These are phyloP conservation scores for Phlegmacium glaucopus DNA, from an alignment of 768 basidiomycete genomes.

Conservation along the genomic window DNA sequence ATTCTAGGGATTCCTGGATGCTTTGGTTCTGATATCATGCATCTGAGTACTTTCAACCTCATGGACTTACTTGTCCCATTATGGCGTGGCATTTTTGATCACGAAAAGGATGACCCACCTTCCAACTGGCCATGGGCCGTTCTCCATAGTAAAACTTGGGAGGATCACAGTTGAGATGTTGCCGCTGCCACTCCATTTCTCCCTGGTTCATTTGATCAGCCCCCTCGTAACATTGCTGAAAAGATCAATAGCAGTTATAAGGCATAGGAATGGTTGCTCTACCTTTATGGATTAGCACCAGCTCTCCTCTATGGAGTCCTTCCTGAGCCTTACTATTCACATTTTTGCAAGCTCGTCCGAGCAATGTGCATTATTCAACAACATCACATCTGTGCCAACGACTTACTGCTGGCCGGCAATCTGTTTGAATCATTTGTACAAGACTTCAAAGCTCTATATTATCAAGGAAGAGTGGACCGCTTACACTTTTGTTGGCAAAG, in stretches of 20 bases:
- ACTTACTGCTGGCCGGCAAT: conserved; percentile 19
- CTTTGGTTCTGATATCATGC: conserved; percentile 35
- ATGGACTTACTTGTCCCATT: conserved; percentile 33
- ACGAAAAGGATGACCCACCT: conserved; percentile 7
- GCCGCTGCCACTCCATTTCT: conserved; percentile 27
- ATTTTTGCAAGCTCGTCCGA: conserved; percentile 23
- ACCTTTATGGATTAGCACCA: conserved; percentile 26
- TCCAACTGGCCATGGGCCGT: conserved; percentile 27
- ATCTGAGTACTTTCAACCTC: conserved; percentile 35
- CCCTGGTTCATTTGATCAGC: conserved; percentile 37
- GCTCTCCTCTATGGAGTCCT: conserved; percentile 23
- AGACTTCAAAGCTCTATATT: conserved; percentile 32
- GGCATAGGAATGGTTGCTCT: conserved; percentile 23
- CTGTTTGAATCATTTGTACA: conserved; percentile 21
- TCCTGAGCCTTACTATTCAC: conserved; percentile 18
- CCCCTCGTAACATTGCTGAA: conserved; percentile 34
- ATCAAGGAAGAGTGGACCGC: conserved; percentile 14
- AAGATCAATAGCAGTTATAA: conserved; percentile 34
- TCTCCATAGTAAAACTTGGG: conserved; percentile 23
- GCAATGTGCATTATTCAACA: conserved; percentile 23
- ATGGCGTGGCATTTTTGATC: conserved; percentile 26
- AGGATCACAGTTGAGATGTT: conserved; percentile 30
- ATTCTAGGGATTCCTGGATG: conserved; percentile 23
- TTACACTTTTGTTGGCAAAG: conserved; percentile 30
- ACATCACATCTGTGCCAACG: conserved; percentile 6